Conservation (phyloP, 441 rosid genomes). For the Croton setiger region DNA sequence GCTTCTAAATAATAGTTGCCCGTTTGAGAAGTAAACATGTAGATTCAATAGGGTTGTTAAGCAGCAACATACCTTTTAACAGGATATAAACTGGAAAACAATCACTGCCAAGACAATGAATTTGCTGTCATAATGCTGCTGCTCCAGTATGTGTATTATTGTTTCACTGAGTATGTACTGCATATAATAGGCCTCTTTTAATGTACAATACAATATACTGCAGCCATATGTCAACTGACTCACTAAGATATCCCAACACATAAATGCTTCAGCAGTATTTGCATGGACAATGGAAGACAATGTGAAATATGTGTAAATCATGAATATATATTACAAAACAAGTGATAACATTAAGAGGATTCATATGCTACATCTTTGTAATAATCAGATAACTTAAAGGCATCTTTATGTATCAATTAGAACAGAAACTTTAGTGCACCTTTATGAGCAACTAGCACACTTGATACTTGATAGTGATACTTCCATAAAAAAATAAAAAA, state of each 20-base stretch:
- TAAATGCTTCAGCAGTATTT: not conserved
- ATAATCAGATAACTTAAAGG: conserved; percentile 1
- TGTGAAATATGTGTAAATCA: not conserved
- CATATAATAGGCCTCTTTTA: not conserved
- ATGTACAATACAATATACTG: not conserved
- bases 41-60: not conserved
- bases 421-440: conserved; percentile 23
- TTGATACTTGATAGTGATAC: no score
- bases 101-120: not conserved
- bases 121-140: not conserved
- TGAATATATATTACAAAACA: not conserved
- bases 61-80: not conserved
- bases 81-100: not conserved
- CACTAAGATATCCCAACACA: conserved; percentile 1
- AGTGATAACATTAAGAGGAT: not conserved
- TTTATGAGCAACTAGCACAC: conserved; percentile 9
- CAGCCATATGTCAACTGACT: not conserved
- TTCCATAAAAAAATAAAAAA: no score
- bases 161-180: not conserved
- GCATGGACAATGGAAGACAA: not conserved
- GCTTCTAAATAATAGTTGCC: conserved; percentile 2
- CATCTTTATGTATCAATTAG: conserved; percentile 12
- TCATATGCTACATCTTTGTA: not conserved
- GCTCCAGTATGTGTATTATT: not conserved
- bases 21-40: not conserved